These are phyloP conservation scores for Echinosophora koreensis DNA, from an alignment of 306 rosid species.

Conservation along the genomic window DNA sequence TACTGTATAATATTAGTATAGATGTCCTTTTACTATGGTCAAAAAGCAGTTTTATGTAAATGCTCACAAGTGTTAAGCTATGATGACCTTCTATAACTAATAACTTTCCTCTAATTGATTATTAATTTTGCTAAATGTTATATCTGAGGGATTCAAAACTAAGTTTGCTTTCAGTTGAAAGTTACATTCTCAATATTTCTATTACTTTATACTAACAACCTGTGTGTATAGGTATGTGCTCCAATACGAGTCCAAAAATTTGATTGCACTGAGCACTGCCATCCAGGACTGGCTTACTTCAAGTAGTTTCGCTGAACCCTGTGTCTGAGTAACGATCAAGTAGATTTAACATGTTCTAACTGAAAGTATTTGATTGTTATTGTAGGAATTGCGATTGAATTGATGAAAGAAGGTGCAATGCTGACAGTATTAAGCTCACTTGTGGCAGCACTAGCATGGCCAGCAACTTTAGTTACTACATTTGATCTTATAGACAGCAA, in stretches of 20 bases:
- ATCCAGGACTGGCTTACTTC: slow-evolving; percentile 72
- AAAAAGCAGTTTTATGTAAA: slow-evolving; percentile 39
- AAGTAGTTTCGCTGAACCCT: slow-evolving; percentile 52
- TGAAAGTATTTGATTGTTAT: slow-evolving; percentile 36
- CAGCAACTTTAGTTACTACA: slow-evolving; percentile 65
- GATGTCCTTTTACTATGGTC: slow-evolving; percentile 32
- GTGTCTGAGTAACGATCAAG: slow-evolving; percentile 20
- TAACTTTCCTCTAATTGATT: slow-evolving; percentile 20
- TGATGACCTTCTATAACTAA: slow-evolving; percentile 37
- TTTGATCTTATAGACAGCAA: slow-evolving; percentile 71
- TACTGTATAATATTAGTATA: not conserved
- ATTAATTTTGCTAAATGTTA: slow-evolving; percentile 24
- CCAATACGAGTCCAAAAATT: slow-evolving; percentile 64
- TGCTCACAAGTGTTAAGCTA: slow-evolving; percentile 27
- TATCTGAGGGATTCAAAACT: slow-evolving; percentile 24
- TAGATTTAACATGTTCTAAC: slow-evolving; percentile 39
- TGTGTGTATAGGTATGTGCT: slow-evolving; percentile 62
- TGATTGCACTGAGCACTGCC: slow-evolving; percentile 71
- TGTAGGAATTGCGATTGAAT: slow-evolving; percentile 53
- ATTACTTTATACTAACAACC: slow-evolving; percentile 37
- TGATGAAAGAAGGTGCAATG: slow-evolving; percentile 79
- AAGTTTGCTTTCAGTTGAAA: slow-evolving; percentile 23
- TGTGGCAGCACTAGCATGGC: slow-evolving; percentile 71
- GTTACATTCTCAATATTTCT: slow-evolving; percentile 37
- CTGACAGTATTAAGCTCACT: slow-evolving; percentile 67